Percentiles rank a stretch among this genome's conserved stretches.
Conservation (phyloP, 257 asterid genomes). For the Ophiorrhiza pumila region DNA sequence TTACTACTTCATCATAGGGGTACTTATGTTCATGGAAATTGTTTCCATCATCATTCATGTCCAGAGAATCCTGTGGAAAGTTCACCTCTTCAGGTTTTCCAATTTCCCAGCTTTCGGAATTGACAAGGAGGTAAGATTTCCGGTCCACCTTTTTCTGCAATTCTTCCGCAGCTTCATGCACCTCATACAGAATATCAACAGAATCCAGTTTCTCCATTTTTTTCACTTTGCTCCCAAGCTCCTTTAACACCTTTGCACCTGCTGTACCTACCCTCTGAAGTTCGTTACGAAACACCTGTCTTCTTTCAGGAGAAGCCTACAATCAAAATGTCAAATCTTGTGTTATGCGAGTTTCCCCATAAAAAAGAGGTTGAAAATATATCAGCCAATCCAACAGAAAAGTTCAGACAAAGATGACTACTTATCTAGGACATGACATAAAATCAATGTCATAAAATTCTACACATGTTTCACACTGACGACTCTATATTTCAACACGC, state of each 20-base stretch:
- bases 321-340: not conserved
- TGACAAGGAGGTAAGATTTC: constrained; percentile 63
- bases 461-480: not conserved
- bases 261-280: constrained; percentile 57
- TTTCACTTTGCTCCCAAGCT: constrained; percentile 56
- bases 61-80: constrained; percentile 28
- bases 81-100: constrained; percentile 31
- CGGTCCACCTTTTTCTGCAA: constrained; percentile 48
- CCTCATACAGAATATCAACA: constrained; percentile 33
- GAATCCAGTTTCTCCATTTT: constrained; percentile 57
- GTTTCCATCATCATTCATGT: constrained; percentile 21
- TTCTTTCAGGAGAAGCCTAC: constrained; percentile 68
- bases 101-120: constrained; percentile 65
- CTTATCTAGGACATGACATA: not conserved
- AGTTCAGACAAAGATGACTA: constrained; percentile 3
- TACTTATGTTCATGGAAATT: constrained; percentile 31
- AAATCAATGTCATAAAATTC: not conserved
- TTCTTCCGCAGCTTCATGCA: constrained; percentile 47
- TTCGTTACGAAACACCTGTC: constrained; percentile 57
- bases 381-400: not conserved
- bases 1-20: constrained; percentile 40
- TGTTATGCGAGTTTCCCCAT: not conserved
- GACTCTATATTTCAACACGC: not conserved
- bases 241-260: constrained; percentile 53
- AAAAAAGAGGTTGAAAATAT: not conserved